Percentiles rank a stretch among this genome's conserved stretches.
These are phyloP conservation scores for Hypoxylon sp. DNA, from an alignment of 2,329 filamentous ascomycete species.

Conservation along the genomic window DNA sequence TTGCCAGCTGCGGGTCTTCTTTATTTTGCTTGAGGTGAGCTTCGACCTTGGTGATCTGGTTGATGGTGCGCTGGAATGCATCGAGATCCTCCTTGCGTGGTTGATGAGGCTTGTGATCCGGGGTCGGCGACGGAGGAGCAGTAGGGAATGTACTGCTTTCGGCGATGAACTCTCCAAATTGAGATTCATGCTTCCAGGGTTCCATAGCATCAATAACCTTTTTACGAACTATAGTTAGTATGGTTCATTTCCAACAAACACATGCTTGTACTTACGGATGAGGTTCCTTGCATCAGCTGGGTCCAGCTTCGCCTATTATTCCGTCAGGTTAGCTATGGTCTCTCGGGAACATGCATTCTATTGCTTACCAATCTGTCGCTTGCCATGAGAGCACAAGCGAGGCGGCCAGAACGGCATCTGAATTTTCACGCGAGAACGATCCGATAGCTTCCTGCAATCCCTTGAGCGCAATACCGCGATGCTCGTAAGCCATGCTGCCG, in stretches of 20 bases:
- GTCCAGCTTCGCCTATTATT: constrained; percentile 86
- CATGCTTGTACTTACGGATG: constrained; percentile 74
- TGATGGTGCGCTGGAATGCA: constrained; percentile 76
- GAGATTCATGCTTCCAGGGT: constrained; percentile 89
- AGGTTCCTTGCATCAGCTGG: constrained; percentile 91
- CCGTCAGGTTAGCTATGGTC: constrained; percentile 56
- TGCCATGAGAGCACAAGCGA: constrained; percentile 97
- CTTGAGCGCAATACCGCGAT: constrained; percentile 87
- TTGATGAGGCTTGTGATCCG: constrained; percentile 73
- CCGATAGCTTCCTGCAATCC: constrained; percentile 91
- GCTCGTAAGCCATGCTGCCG: constrained; percentile 89
- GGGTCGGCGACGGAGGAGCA: constrained; percentile 73
- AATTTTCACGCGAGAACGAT: constrained; percentile 86
- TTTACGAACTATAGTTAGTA: constrained; percentile 50
- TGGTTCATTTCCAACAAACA: constrained; percentile 3
- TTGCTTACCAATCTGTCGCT: constrained; percentile 89
- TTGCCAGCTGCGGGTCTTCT: constrained; percentile 77
- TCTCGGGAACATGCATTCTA: constrained; percentile 54
- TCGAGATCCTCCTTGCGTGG: constrained; percentile 79
- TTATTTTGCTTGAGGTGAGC: constrained; percentile 76
- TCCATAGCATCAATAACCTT: constrained; percentile 93
- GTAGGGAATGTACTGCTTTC: constrained; percentile 82
- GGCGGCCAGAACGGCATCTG: constrained; percentile 91
- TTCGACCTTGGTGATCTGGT: constrained; percentile 78
- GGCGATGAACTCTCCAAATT: constrained; percentile 85